Evolutionary conservation across 1,139 yeast genomes (phyloP).

Genomic region (Geotrichum citri-aurantii): DNA sequence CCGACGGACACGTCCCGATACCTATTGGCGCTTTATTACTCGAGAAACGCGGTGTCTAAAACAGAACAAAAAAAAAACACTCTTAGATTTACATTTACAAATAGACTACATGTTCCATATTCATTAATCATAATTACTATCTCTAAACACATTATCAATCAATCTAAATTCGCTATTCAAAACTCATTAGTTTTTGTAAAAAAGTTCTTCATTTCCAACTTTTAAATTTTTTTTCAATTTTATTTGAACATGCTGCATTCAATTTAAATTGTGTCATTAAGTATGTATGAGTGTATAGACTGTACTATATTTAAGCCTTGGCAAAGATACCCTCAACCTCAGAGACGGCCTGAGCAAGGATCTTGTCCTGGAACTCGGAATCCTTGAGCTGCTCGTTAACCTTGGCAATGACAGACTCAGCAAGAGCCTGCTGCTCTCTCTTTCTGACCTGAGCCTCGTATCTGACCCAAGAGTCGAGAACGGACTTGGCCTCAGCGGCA

Average conservation of each 20-base stretch:
- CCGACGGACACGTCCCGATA: constrained; percentile 49
- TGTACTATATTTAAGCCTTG: constrained; percentile 27
- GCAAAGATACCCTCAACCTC: constrained; percentile 83
- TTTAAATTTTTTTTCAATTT: neutral
- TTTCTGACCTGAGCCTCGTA: constrained; percentile 96
- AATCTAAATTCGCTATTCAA: no score
- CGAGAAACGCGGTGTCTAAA: constrained; percentile 35
- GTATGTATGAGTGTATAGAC: neutral
- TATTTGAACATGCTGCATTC: neutral
- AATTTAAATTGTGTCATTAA: neutral
- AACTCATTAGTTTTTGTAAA: neutral
- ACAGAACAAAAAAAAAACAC: neutral
- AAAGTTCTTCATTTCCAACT: neutral
- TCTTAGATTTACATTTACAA: neutral
- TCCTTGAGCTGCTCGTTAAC: constrained; percentile 79
- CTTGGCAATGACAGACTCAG: constrained; percentile 78
- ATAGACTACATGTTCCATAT: neutral
- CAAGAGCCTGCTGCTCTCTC: constrained; percentile 89
- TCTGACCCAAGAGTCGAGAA: constrained; percentile 98
- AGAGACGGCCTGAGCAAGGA: constrained; percentile 82
- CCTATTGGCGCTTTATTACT: constrained; percentile 57
- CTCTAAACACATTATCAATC: no score
- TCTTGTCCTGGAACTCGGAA: constrained; percentile 91
- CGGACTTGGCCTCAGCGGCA: constrained; percentile 86
- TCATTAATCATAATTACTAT: no score